phyloP scores from a whole-genome alignment of 768 basidiomycete genomes.

The Clavaria fumosa region DNA sequence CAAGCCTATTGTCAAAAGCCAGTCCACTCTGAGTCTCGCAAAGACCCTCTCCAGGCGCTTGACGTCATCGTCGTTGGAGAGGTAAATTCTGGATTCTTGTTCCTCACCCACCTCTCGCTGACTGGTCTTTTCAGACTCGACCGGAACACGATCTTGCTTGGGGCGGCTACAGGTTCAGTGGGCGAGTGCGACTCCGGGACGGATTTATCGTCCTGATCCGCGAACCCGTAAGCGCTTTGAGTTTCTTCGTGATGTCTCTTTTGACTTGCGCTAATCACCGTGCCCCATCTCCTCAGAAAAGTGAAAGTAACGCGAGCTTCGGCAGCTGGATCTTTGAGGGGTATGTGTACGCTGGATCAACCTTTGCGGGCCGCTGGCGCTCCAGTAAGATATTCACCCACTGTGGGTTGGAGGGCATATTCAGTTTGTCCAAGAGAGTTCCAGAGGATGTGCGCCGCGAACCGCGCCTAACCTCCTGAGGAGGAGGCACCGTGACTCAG shows the following conservation, averaged over 20 bases:
- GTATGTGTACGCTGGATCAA: conserved; percentile 29
- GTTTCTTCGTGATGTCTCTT: neutral
- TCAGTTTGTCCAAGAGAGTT: conserved; percentile 42
- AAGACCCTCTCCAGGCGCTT: conserved; percentile 12
- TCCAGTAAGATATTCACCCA: conserved; percentile 20
- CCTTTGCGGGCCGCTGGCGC: conserved; percentile 41
- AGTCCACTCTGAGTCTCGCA: conserved; percentile 1
- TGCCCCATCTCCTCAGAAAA: too few species aligned
- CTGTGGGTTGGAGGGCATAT: conserved; percentile 33
- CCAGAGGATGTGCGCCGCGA: too few species aligned
- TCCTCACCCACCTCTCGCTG: too few species aligned
- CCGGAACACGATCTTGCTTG: conserved; percentile 42
- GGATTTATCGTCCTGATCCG: conserved; percentile 47
- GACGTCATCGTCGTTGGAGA: conserved; percentile 27
- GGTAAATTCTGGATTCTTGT: too few species aligned
- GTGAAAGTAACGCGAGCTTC: conserved; percentile 21
- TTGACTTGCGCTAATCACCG: too few species aligned
- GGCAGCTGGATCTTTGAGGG: conserved; percentile 48
- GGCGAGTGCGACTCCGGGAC: conserved; percentile 36
- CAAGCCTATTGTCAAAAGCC: too few species aligned
- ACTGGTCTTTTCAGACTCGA: conserved; percentile 31
- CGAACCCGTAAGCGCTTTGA: conserved; percentile 33
- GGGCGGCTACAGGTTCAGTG: conserved; percentile 48
- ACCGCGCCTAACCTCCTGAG: too few species aligned
- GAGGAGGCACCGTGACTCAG: too few species aligned